Evolutionary conservation across 345 rosid species (phyloP).

Genomic region (Bruguiera parviflora): DNA sequence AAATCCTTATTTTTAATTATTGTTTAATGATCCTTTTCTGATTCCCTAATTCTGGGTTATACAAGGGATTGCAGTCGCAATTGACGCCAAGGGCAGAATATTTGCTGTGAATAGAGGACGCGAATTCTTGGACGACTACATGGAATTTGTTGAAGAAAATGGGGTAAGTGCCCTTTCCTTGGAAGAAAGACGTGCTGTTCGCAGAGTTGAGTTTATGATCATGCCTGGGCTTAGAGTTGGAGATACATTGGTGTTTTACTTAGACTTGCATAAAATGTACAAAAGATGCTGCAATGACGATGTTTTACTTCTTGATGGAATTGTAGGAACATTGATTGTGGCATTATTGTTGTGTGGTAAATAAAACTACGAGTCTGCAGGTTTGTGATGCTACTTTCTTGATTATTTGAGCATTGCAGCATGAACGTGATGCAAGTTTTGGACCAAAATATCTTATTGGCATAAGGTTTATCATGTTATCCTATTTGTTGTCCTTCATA

Average conservation of each 20-base stretch:
- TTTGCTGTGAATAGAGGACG: conserved; percentile 49
- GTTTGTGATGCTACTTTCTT: too few species aligned
- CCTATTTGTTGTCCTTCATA: too few species aligned
- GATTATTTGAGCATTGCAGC: too few species aligned
- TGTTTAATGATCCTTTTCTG: conserved; percentile 1
- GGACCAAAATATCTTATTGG: too few species aligned
- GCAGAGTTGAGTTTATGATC: conserved; percentile 50
- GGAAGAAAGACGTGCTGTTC: conserved; percentile 17
- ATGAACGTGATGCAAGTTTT: too few species aligned
- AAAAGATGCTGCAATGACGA: too few species aligned
- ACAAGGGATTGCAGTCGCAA: conserved; percentile 40
- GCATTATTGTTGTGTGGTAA: too few species aligned
- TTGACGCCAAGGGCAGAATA: conserved; percentile 47
- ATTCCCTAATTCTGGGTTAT: conserved; percentile 34
- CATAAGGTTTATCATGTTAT: too few species aligned
- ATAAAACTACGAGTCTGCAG: too few species aligned
- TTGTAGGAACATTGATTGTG: not conserved
- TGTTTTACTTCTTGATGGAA: too few species aligned
- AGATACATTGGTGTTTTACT: conserved; percentile 24
- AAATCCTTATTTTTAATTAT: not conserved
- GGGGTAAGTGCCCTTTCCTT: conserved; percentile 2
- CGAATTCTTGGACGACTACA: conserved; percentile 40
- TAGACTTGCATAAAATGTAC: too few species aligned
- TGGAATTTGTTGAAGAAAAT: conserved; percentile 39
- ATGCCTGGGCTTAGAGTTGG: conserved; percentile 63